Percentiles rank a stretch among this genome's conserved stretches.
Evolutionary conservation across 2,329 filamentous ascomycete genomes (phyloP).

Genomic region (Fusarium sulawesiense): DNA sequence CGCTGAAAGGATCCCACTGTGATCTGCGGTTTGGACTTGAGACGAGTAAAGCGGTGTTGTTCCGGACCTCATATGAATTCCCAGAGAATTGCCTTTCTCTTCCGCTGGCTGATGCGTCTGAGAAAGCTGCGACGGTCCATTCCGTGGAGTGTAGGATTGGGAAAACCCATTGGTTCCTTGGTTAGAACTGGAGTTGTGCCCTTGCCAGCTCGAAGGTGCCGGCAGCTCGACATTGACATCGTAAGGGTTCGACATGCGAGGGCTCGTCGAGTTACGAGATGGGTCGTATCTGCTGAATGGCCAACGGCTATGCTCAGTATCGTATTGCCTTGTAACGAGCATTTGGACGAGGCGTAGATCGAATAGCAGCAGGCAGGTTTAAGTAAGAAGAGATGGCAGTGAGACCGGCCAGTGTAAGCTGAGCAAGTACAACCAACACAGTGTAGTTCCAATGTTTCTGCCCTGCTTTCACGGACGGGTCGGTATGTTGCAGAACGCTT

Average conservation of each 20-base stretch:
- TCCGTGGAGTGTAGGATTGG: constrained; percentile 58
- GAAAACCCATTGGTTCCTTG: constrained; percentile 59
- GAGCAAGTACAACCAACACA: constrained; percentile 37
- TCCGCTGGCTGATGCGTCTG: constrained; percentile 49
- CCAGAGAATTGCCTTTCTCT: constrained; percentile 61
- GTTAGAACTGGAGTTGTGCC: constrained; percentile 64
- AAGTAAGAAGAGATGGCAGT: constrained; percentile 21
- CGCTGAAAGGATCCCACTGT: constrained; percentile 12
- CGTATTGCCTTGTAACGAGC: constrained; percentile 66
- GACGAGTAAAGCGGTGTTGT: constrained; percentile 14
- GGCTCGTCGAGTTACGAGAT: constrained; percentile 57
- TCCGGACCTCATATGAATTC: constrained; percentile 73
- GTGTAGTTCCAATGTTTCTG: constrained; percentile 31
- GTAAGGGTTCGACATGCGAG: constrained; percentile 70
- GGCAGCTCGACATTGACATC: constrained; percentile 59
- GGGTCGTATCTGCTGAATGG: constrained; percentile 64
- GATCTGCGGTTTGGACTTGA: constrained; percentile 5
- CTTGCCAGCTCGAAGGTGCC: constrained; percentile 68
- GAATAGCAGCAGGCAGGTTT: constrained; percentile 17
- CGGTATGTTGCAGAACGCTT: constrained; percentile 34
- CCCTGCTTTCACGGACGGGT: constrained; percentile 27
- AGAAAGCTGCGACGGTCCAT: constrained; percentile 40
- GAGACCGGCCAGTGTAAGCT: constrained; percentile 22
- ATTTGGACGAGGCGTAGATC: constrained; percentile 46
- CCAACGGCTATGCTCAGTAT: constrained; percentile 67